Evolutionary conservation across 768 basidiomycete species (phyloP).

Genomic region (Mycena crocata): DNA sequence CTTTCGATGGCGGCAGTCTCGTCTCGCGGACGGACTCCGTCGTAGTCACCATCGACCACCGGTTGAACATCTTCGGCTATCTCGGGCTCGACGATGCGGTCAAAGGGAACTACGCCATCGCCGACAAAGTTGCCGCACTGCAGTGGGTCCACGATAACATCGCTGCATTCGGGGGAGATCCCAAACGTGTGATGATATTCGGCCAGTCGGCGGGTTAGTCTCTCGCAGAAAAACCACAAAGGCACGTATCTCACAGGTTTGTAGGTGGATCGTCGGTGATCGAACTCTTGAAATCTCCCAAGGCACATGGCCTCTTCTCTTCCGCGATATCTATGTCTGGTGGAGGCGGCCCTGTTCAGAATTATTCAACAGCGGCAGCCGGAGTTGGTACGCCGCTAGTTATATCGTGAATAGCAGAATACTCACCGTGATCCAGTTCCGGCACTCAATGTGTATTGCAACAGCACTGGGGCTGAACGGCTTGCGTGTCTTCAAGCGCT

Average conservation of each 20-base stretch:
- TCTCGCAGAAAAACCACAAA: too few relatives aligned
- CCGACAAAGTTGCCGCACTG: constrained; percentile 54
- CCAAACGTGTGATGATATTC: constrained; percentile 54
- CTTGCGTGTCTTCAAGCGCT: constrained; percentile 30
- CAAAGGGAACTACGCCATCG: constrained; percentile 54
- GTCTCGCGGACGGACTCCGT: constrained; percentile 53
- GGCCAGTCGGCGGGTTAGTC: constrained; percentile 64
- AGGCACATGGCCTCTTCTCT: constrained; percentile 44
- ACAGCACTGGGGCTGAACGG: constrained; percentile 24
- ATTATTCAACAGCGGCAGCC: constrained; percentile 18
- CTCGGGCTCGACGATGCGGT: constrained; percentile 50
- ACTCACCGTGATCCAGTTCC: constrained; percentile 8
- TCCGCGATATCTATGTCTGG: constrained; percentile 40
- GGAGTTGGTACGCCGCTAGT: constrained; percentile 21
- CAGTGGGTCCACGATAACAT: constrained; percentile 60
- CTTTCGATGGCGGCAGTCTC: constrained; percentile 50
- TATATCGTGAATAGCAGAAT: background rate
- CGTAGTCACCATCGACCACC: constrained; percentile 55
- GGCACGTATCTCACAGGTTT: too few relatives aligned
- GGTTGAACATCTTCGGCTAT: constrained; percentile 52
- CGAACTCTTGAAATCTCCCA: constrained; percentile 40
- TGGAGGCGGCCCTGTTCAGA: constrained; percentile 1
- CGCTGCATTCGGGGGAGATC: constrained; percentile 58
- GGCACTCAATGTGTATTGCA: constrained; percentile 24
- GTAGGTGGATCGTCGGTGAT: constrained; percentile 52